Evolutionary conservation across 257 asterid species (phyloP).

Genomic region (Voacanga thouarsii): DNA sequence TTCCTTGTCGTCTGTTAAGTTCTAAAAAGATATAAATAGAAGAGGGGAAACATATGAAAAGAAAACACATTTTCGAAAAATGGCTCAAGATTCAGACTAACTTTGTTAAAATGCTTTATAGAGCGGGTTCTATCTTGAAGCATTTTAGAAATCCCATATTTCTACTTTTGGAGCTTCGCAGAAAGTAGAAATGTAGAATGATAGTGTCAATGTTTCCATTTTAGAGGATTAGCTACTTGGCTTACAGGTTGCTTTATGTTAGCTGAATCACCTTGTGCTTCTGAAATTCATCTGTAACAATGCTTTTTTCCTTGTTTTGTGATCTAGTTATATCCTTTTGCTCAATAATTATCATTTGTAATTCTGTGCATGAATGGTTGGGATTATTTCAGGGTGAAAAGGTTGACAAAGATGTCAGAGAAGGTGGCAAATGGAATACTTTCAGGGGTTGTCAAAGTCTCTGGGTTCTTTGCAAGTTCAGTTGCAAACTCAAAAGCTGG

Average conservation of each 20-base stretch:
- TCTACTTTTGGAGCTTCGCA: too few species aligned
- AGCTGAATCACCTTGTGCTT: not conserved
- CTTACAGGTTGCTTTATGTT: too few species aligned
- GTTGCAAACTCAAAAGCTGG: conserved; percentile 73
- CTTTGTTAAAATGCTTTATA: too few species aligned
- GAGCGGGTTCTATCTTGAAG: too few species aligned
- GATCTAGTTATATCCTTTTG: not conserved
- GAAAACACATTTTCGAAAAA: too few species aligned
- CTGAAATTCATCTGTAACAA: not conserved
- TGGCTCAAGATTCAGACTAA: too few species aligned
- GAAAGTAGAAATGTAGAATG: too few species aligned
- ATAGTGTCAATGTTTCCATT: too few species aligned
- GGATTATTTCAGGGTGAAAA: conserved; percentile 55
- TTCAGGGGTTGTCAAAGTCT: conserved; percentile 80
- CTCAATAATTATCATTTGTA: not conserved
- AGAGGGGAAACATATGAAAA: too few species aligned
- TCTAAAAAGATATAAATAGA: not conserved
- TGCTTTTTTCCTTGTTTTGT: too few species aligned
- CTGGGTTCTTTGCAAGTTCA: conserved; percentile 79
- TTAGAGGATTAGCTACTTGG: too few species aligned
- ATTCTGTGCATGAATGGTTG: not conserved
- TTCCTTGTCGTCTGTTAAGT: not conserved
- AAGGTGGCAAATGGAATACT: conserved; percentile 64
- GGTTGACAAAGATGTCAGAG: conserved; percentile 79
- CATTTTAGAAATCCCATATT: too few species aligned